These are phyloP conservation scores for Endocalyx cinctus DNA, from an alignment of 2,329 filamentous ascomycete species.

Conservation along the genomic window DNA sequence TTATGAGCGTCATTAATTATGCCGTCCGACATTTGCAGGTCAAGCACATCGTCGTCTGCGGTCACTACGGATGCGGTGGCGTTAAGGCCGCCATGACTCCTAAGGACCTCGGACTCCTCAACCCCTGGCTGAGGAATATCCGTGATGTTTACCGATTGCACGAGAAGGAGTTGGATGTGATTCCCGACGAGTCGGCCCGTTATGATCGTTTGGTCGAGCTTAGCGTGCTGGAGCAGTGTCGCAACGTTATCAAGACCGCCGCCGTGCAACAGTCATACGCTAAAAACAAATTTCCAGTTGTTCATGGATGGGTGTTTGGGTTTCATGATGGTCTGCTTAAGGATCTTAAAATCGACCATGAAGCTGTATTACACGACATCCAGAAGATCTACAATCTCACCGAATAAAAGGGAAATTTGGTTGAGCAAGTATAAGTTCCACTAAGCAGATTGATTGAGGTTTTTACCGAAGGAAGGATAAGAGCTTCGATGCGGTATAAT, in stretches of 20 bases:
- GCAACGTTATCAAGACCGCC: conserved; percentile 74
- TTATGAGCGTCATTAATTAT: conserved; percentile 80
- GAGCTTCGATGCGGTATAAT: too few relatives aligned
- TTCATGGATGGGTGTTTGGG: conserved; percentile 71
- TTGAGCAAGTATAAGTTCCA: too few relatives aligned
- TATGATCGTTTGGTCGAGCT: conserved; percentile 74
- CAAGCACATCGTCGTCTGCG: conserved; percentile 76
- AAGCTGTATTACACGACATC: conserved; percentile 49
- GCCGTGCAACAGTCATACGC: conserved; percentile 69
- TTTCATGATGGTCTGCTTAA: conserved; percentile 63
- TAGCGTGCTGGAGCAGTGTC: conserved; percentile 75
- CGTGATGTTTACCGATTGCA: conserved; percentile 69
- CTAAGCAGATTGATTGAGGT: too few relatives aligned
- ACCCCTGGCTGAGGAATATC: conserved; percentile 72
- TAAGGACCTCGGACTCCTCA: conserved; percentile 64
- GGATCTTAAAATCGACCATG: conserved; percentile 60
- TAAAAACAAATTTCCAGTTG: conserved; percentile 60
- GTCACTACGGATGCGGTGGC: conserved; percentile 74
- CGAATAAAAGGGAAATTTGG: too few relatives aligned
- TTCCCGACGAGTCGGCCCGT: conserved; percentile 54
- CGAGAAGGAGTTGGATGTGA: conserved; percentile 63
- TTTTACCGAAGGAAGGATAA: too few relatives aligned
- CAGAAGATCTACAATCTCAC: conserved; percentile 62
- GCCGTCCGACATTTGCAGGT: conserved; percentile 76
- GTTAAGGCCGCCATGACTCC: conserved; percentile 71